Base-by-base conservation (phyloP, 148 eudicot species). In the Tetragonia tetragonoides region DNA sequence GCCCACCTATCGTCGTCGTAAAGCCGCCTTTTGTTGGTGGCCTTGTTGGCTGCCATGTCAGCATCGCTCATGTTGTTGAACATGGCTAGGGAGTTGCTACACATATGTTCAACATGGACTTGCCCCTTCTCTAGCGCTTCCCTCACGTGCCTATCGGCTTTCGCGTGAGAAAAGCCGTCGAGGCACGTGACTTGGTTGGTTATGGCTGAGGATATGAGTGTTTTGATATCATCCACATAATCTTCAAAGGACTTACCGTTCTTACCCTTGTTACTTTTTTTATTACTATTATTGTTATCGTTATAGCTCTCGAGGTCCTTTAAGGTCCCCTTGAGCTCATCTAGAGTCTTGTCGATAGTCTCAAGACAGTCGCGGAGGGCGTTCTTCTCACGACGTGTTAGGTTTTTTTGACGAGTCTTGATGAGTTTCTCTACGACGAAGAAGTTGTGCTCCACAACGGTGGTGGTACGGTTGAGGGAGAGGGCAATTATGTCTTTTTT, bases 11-110 rank as follows among this genome's bases (percentile, higher is more conserved):
- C 34, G 62, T 17, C 39, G 16, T 51, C 37, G 51, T 70, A 14
- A 7, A n/a, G 34, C 38, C 16, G 3, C 3, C 28, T 10, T 2
- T 2, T 10, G 4, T 44, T 21, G 67, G 78, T 76, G 85, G 65
- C 12, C 82, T 83, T 28, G 16, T 57, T 9, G 44, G 72, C 61
- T 8, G 83, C 90, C 0, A 89, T 78, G 68, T 90, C 97, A 8
- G 82, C 37, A 51, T 87, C 82, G 1, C 95, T 93, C 83, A 93
- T 70, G 81, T 93, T 93, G 51, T 78, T 84, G 3, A 93, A 83
- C 97, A 93, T 93, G 62, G 97, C 97, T 62, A 93, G 54, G 0
- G 90, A 80, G 65, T 89, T 93, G 76, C 95, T 89, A 57, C 95
- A 93, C 91, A 93, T 85, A 63, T 84, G 83, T 81, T 93, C 97